A percentile compares a stretch with the other conserved stretches of the same genome.
phyloP scores from a whole-genome alignment of 345 rosid genomes.

The Pelargonium nanum region DNA sequence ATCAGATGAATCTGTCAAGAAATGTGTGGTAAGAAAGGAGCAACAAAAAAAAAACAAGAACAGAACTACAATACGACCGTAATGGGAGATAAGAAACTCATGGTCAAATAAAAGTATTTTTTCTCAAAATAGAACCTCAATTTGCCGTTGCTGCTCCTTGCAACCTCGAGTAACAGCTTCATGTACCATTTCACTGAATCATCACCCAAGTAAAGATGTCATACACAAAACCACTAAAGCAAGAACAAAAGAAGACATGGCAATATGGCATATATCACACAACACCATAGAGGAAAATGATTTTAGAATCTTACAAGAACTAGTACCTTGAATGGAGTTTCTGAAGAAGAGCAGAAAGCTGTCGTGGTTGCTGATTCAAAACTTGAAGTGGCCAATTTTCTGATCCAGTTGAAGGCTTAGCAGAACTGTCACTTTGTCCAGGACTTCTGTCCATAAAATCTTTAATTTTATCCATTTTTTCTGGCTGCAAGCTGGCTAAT shows the following conservation, averaged over 20 bases:
- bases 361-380: constrained; percentile 83
- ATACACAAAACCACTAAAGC: neutral
- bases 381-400: constrained; percentile 91
- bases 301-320: neutral
- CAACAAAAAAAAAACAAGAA: neutral
- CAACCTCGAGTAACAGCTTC: constrained; percentile 83
- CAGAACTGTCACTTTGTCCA: constrained; percentile 32
- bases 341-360: constrained; percentile 84
- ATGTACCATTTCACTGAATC: constrained; percentile 68
- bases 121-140: constrained; percentile 35
- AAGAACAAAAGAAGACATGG: neutral
- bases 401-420: constrained; percentile 45
- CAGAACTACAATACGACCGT: neutral
- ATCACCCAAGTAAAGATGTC: constrained; percentile 6
- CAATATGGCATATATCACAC: neutral
- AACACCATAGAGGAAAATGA: neutral
- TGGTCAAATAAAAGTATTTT: neutral
- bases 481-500: constrained; percentile 58
- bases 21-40: neutral
- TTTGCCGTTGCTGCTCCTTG: constrained; percentile 95
- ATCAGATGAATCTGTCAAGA: constrained; percentile 78
- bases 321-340: constrained; percentile 87
- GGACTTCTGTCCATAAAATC: constrained; percentile 53
- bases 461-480: constrained; percentile 52
- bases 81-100: neutral